Percentiles rank a stretch among this genome's conserved stretches.
Evolutionary conservation across 2,329 filamentous ascomycete genomes (phyloP).

Genomic region (Ophiostoma sp.): DNA sequence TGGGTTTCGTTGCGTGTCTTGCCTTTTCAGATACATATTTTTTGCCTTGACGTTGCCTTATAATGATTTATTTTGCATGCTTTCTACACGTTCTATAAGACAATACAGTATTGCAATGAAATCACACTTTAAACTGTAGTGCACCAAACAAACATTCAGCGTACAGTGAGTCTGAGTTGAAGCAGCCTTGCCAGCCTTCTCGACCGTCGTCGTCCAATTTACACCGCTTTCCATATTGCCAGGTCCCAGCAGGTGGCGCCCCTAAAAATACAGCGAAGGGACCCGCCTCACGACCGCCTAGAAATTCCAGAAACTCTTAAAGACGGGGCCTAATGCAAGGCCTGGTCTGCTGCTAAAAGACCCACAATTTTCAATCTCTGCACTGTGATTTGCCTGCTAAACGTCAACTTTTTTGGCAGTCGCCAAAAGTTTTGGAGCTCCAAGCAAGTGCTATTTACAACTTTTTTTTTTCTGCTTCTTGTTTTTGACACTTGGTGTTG

Average conservation of each 20-base stretch:
- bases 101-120: too few relatives aligned
- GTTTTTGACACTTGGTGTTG: background rate
- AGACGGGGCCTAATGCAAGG: background rate
- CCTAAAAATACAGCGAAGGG: background rate
- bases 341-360: background rate
- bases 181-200: background rate
- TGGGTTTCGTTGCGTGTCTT: background rate
- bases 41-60: background rate
- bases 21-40: background rate
- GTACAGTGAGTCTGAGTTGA: too few relatives aligned
- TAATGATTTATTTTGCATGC: background rate
- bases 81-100: background rate
- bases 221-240: background rate
- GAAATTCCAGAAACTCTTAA: background rate
- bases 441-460: background rate
- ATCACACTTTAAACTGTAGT: too few relatives aligned
- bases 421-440: slow-evolving; percentile 15
- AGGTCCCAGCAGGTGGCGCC: background rate
- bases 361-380: slow-evolving; percentile 29
- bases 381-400: slow-evolving; percentile 27
- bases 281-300: too few relatives aligned
- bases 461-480: background rate
- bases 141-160: too few relatives aligned
- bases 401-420: background rate
- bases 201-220: background rate